Evolutionary conservation across 2,329 filamentous ascomycete species (phyloP), one percentile per base, ranked within the genome.

Genomic region (Sphaerulina vaccinii): DNA sequence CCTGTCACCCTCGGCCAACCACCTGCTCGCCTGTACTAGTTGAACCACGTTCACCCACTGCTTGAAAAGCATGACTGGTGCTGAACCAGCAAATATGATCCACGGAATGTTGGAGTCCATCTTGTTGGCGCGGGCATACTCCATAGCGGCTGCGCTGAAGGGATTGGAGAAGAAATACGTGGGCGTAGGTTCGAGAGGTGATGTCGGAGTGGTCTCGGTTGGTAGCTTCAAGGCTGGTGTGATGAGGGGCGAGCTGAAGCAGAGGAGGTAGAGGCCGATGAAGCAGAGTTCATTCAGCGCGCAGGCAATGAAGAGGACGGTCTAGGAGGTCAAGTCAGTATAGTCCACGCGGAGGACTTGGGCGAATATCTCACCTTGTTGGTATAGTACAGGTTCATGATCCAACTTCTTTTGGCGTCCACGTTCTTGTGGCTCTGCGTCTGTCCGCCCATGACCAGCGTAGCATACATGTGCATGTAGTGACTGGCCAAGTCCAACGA

Each of bases 391-490:
- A 95, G 78, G 73, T 96, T 93, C 70, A 99, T 75, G 53, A 97
- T 78, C 83, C 86, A 89, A 76, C 89, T 96, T 70, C 90, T 79
- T 69, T 82, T 88, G 72, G 87, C 86, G 68, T 95, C 90, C 46
- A 99, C 85, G 64, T 88, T 91, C 83, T 99, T 99, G 77, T 99
- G 93, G 75, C 90, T 88, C 62, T 82, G 76, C 15, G 84, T 82
- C 48, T 83, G 80, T 47, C 89, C 90, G 48, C 87, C 90, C 83
- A 96, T 93, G 59, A 86, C 85, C 65, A 96, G 77, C 1, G 90
- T 96, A 10, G 91, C 89, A 70, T 95, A 97, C 93, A 99, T 99
- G 76, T 99, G 93, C 79, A 97, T 92, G 70, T 97, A 99, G 73
- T 99, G 93, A 70, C 90, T 96, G 22, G 93, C 88, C 59, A 99